Evolutionary conservation across 129 eudicot species (phyloP), one percentile per base, ranked within the genome.

Genomic region (Helianthus tuberosus): DNA sequence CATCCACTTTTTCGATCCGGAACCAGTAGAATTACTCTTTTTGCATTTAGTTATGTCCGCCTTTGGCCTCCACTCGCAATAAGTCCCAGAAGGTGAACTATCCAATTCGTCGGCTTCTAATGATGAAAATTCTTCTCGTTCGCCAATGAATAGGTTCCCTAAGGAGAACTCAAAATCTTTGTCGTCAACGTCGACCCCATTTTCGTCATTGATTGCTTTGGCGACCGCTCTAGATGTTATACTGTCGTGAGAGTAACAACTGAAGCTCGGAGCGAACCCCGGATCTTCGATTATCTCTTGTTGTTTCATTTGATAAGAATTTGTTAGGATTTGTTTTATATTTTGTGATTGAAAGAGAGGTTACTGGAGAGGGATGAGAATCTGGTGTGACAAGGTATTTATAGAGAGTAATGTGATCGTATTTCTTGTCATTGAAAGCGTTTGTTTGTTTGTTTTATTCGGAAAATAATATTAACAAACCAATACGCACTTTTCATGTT

Each of bases 1-100:
- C 14, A 71, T 87, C 89, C 93, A 85, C 80, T 85, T 77, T 83
- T 79, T 90, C 14, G 88, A 83, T 17, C 41, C 73, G 14, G 89
- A 87, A 71, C 96, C 96, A 4, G 89, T 85, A 0, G 96, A 90
- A 11, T 72, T 85, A 84, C 93, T 90, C 85, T 90, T 90, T 55
- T 80, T 85, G 27, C 96, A 82, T 53, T 54, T 66, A 2, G 36
- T 32, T 32, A 32, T 32, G 36, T 32, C 36, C 36, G 36, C 36
- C 36, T 32, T 32, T 32, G 36, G 36, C 36, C 2, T 32, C 36
- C 36, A 32, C 36, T 32, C 36, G 36, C 36, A 32, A 35, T 8
- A 65, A 5, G 36, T 32, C 5, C 84, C 5, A 17, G 84, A 51
- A 15, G 87, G 86, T 60, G 84, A 5, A 10, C 57, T 43, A 78